Evolutionary conservation across 148 eudicot species (phyloP), one percentile per base, ranked within the genome.

Genomic region (Simmondsia chinensis): DNA sequence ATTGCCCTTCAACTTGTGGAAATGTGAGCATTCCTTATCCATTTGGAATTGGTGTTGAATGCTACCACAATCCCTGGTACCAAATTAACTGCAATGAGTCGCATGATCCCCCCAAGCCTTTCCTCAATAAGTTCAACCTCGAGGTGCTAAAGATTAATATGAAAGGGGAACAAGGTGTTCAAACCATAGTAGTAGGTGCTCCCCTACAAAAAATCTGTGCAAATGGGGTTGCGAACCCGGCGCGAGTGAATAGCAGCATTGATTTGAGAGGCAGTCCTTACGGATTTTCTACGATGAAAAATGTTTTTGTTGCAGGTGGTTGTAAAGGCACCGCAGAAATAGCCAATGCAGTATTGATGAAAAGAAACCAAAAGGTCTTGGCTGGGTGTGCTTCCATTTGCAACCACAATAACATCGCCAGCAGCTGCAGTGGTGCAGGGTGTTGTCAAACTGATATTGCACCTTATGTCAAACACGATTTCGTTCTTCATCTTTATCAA

Each of bases 361-460:
- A 26, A 7, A 34, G 64, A 42, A 18, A 1, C 1, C 51, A 45
- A 5, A 6, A 20, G 3, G 16, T 21, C 13, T 2, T 62, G 52
- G 29, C 46, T 12, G 60, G 68, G 6, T 68, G 73, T 54, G 43
- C 57, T 38, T 62, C 73, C 17, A 12, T 62, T 15, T 68, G 73
- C 43, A 33, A 15, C n/a, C n/a, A n/a, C n/a, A 18, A 50, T 36
- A 49, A 33, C 46, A 21, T 9, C 9, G 26, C 9, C 5, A 52
- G 12, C 9, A n/a, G 35, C 8, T 68, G 74, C 46, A 37, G 9
- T 41, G 79, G 79, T 12, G 63, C 38, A 25, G 53, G 59, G 33
- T 73, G 79, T 25, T 73, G 79, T 57, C 57, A 48, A n/a, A n/a
- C n/a, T n/a, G n/a, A n/a, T n/a, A n/a, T n/a, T n/a, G n/a, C n/a